Evolutionary conservation across 768 basidiomycete genomes (phyloP), one percentile per base, ranked within the genome.

Genomic region (Collybia sp.): DNA sequence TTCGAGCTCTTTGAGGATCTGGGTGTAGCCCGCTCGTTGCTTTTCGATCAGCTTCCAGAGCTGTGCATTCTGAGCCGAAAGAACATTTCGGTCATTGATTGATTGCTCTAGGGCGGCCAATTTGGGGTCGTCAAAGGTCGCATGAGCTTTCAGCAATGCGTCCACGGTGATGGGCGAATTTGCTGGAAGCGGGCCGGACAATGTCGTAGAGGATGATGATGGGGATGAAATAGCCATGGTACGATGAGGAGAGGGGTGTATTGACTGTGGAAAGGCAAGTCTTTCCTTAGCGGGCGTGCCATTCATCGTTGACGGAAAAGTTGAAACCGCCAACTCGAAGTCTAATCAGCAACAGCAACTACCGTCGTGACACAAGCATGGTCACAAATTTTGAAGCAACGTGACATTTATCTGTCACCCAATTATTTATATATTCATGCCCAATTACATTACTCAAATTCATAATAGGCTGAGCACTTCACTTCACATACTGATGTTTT

Each of bases 21-120:
- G 82, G 49, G 77, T 80, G 59, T 88, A 88, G n/a, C 83, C 88
- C 16, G 79, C 65, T 45, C 90, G 79, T 63, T 93, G 90, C 62
- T 93, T 94, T 74, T 94, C 91, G 59, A 95, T 85, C 51, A 94
- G 77, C 64, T 93, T 94, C 93, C 93, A 95, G 16, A 95, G 80
- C 67, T 94, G 91, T 12, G 83, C 69, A 61, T 95, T 95, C 70
- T 95, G 93, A 3, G 80, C 66, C 10, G 85, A 79, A 42, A 93
- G 79, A 34, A 70, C 65, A 58, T 94, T 95, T 53, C 93, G 80
- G 57, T 97, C 93, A 12, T 73, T 73, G 19, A 95, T 71, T 6
- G 83, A 80, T 47, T 82, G 78, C 18, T 92, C 89, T 20, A 95
- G 75, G 2, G 93, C 91, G 31, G 76, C 73, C n/a, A 66, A 53